These are phyloP conservation scores for Amanita phalloides DNA, from an alignment of 768 basidiomycete genomes.

Conservation along the genomic window DNA sequence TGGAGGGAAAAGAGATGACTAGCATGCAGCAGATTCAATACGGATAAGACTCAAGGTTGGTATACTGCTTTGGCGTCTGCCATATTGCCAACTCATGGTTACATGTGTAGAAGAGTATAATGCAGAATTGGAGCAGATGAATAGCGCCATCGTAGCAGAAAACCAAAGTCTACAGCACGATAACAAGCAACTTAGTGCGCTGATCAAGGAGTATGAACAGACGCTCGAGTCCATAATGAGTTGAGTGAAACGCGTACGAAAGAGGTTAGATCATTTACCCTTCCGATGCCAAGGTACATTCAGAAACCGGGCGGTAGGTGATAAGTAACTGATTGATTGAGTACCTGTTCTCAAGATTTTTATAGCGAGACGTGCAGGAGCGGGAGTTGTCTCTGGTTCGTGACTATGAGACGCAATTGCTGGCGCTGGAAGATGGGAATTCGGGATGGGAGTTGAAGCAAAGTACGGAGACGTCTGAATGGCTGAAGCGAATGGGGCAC, in stretches of 20 bases:
- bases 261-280: slow-evolving; percentile 1
- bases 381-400: slow-evolving; percentile 83
- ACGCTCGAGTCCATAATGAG: slow-evolving; percentile 94
- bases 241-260: slow-evolving; percentile 15
- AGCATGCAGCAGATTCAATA: slow-evolving; percentile 54
- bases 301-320: slow-evolving; percentile 79
- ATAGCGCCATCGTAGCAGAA: slow-evolving; percentile 63
- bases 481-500: slow-evolving; percentile 60
- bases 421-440: slow-evolving; percentile 61
- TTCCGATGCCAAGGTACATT: slow-evolving; percentile 37
- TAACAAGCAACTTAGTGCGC: slow-evolving; percentile 85
- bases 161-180: slow-evolving; percentile 84
- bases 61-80: background rate
- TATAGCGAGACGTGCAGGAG: slow-evolving; percentile 84
- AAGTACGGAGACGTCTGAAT: slow-evolving; percentile 56
- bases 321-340: background rate
- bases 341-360: background rate
- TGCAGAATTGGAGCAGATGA: slow-evolving; percentile 84
- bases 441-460: slow-evolving; percentile 45
- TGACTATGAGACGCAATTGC: slow-evolving; percentile 83
- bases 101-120: slow-evolving; percentile 72
- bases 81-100: slow-evolving; percentile 3
- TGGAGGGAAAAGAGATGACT: background rate
- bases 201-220: slow-evolving; percentile 96
- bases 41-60: slow-evolving; percentile 77